Evolutionary conservation across 495 filamentous ascomycete species (phyloP), one percentile per base, ranked within the genome.

Genomic region (Penicillium cataractarum): DNA sequence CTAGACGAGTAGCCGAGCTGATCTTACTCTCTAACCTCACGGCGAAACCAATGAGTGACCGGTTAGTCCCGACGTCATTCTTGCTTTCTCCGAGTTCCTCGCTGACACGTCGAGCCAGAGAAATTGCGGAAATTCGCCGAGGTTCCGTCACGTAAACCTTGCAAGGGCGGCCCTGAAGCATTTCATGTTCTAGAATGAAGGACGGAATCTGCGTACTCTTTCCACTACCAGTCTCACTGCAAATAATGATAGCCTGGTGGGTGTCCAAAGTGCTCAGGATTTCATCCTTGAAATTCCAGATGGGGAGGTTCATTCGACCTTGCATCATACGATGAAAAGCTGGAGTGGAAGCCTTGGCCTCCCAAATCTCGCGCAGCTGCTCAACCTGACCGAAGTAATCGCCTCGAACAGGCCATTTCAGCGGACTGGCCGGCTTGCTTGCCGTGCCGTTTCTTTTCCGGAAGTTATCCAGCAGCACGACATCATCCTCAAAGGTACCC

Each of bases 161-260:
- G 77, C 93, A 97, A 15, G 83, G 77, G 39, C 87, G 90, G 8
- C 93, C 93, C 48, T 87, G 80, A 13, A 86, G 85, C 64, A 99
- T 84, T 67, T 97, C 89, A 63, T 96, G 84, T 67, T 99, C 95
- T 2, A 99, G 78, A 21, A 99, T 86, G 72, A 92, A 99, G 2
- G 92, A 87, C 26, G 95, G 95, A 6, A 97, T 90, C 72, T 99
- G 95, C 0, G 95, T 99, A 77, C 92, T 97, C 80, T 99, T 99
- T 57, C 95, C 95, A 76, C 87, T 97, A 69, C 95, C 95, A 15
- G 95, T 99, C 76, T 98, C 95, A 65, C 94, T 94, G 70, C 92
- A 97, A 33, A 97, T 83, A 57, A 98, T 97, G 7, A 94, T 84
- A 6, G 94, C 88, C 69, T 92, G 95, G 62, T 96, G 82, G 6